phyloP scores from a whole-genome alignment of 352 stramenopile genomes.

The Phytophthora agathidicida region DNA sequence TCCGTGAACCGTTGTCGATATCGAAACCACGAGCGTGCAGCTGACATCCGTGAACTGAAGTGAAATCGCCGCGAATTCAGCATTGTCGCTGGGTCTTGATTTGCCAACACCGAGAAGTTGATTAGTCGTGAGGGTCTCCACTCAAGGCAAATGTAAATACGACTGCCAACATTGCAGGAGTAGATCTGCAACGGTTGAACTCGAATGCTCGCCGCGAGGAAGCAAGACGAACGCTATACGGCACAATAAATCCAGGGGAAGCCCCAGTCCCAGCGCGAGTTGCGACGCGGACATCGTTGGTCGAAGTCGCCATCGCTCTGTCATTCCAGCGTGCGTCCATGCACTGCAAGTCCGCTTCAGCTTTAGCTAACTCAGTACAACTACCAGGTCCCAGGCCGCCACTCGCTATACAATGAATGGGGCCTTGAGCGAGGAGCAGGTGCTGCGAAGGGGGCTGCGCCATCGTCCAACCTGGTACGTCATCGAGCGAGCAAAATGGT shows the following conservation, averaged over 20 bases:
- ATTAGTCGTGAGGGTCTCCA: neutral
- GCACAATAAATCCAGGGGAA: slow-evolving; percentile 22
- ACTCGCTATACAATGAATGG: slow-evolving; percentile 11
- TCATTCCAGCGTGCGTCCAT: slow-evolving; percentile 30
- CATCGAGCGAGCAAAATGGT: slow-evolving; percentile 25
- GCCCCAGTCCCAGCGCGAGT: neutral
- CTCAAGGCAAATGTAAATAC: neutral
- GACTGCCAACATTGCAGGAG: too few species aligned
- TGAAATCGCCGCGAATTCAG: neutral
- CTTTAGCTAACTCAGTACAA: too few species aligned
- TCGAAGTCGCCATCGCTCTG: slow-evolving; percentile 1
- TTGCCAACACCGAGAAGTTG: slow-evolving; percentile 7
- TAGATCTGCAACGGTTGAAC: too few species aligned
- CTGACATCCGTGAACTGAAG: neutral
- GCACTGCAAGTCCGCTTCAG: neutral
- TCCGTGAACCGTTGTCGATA: slow-evolving; percentile 4
- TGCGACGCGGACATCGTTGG: slow-evolving; percentile 23
- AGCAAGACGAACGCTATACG: slow-evolving; percentile 1
- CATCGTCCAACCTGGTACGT: slow-evolving; percentile 36
- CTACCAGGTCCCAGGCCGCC: slow-evolving; percentile 11
- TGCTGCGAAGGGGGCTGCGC: slow-evolving; percentile 22
- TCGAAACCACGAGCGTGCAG: neutral
- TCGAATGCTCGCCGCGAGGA: too few species aligned
- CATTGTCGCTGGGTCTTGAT: slow-evolving; percentile 3
- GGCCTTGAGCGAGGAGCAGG: neutral